Base-by-base conservation (phyloP, 345 rosid genomes). In the Arabis hirsuta region DNA sequence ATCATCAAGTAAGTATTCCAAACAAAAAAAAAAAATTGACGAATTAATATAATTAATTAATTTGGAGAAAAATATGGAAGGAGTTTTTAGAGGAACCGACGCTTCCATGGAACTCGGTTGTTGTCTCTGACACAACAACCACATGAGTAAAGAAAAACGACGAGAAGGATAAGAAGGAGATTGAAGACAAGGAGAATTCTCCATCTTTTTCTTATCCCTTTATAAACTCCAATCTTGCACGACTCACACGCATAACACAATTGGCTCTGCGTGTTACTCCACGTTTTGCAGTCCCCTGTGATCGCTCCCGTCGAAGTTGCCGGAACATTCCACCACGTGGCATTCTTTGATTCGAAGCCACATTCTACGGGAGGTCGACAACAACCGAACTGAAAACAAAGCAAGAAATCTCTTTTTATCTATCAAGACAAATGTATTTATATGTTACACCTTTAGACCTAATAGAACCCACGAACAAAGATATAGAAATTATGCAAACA, bases 341-440 rank as follows among this genome's bases (percentile, higher is more conserved):
- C 77, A 34, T 88, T 87, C 57, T 71, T 65, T 62, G 65, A 76
- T 13, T 50, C 52, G 67, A 81, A 86, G 3, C 87, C 88, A 44
- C 96, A 86, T n/a, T 65, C 57, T 3, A 42, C 44, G 0, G 94
- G 88, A 4, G 88, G 94, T 64, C 80, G 87, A 83, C 94, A 88
- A 72, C 96, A 88, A 4, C 96, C 91, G 4, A 82, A 80, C 90
- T 84, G 12, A 54, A 50, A 45, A 19, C 9, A 27, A 20, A 11
- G 20, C 41, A 55, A 55, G 29, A 50, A 42, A 36, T 4, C 8
- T 2, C n/a, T 3, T 48, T n/a, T 36, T 63, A 63, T 26, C 24
- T 2, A 16, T 38, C 54, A 48, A 32, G 36, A 16, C 4, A 16
- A 13, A 8, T 9, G 2, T 3, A 36, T 36, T 2, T 7, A 36